Percentiles rank a stretch among this genome's conserved stretches.
Evolutionary conservation across 805 yeast species (phyloP).

Genomic region (Lachancea thermotolerans): DNA sequence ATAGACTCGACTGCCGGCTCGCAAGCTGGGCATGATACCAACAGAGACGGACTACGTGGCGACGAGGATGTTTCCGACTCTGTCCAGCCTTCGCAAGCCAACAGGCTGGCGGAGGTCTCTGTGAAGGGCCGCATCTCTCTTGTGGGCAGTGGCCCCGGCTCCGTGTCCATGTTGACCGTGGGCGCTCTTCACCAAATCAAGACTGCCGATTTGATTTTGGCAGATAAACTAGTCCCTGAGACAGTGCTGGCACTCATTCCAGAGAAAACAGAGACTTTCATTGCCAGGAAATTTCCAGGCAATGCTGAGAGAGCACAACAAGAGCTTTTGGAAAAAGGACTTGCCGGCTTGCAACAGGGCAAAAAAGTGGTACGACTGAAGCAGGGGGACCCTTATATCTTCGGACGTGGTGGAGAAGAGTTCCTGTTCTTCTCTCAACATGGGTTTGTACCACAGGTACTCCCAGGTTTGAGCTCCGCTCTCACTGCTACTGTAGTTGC

Average conservation of each 20-base stretch:
- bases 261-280: conserved; percentile 60
- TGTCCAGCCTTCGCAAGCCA: no score
- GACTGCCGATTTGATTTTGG: conserved; percentile 75
- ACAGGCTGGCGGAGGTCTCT: no score
- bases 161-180: conserved; percentile 69
- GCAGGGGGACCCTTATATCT: conserved; percentile 95
- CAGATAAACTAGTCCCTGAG: conserved; percentile 90
- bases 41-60: not conserved
- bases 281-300: conserved; percentile 93
- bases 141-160: conserved; percentile 96
- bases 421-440: conserved; percentile 56
- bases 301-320: conserved; percentile 92
- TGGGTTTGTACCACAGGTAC: conserved; percentile 65
- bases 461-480: conserved; percentile 89
- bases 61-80: no score
- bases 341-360: conserved; percentile 57
- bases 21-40: not conserved
- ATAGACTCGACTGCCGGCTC: not conserved
- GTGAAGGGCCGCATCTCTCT: conserved; percentile 57
- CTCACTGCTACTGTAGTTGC: conserved; percentile 80
- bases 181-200: conserved; percentile 80
- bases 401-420: conserved; percentile 96
- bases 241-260: conserved; percentile 83
- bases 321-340: conserved; percentile 69
- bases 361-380: conserved; percentile 79